These are phyloP conservation scores for Coccomyxa subellipsoidea DNA, from an alignment of 163 green algal species.

Conservation along the genomic window DNA sequence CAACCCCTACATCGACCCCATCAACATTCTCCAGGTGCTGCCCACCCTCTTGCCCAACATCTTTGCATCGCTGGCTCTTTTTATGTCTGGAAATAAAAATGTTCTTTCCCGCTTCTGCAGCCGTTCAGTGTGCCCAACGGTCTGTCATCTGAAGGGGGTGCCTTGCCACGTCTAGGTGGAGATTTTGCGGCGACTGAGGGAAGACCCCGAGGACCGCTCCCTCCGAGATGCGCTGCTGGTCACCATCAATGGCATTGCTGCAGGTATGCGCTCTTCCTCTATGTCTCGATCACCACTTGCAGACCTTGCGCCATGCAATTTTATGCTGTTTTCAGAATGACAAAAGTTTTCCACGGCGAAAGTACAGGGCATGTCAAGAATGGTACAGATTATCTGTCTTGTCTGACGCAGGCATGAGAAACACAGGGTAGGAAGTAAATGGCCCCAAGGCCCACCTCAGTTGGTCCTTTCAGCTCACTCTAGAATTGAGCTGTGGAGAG, in stretches of 20 bases:
- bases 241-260: constrained; percentile 83
- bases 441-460: no score
- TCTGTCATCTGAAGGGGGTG: background rate
- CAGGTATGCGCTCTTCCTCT: constrained; percentile 78
- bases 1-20: constrained; percentile 79
- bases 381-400: no score
- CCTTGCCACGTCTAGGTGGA: constrained; percentile 66
- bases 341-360: no score
- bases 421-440: background rate
- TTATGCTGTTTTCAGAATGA: no score
- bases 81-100: background rate
- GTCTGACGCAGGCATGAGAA: background rate
- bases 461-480: no score
- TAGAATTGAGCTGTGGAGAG: no score
- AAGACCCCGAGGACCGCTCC: constrained; percentile 48
- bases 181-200: constrained; percentile 67
- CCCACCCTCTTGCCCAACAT: background rate
- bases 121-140: no score
- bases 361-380: no score
- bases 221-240: constrained; percentile 84
- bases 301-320: background rate
- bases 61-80: background rate
- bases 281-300: no score
- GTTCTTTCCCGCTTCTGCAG: background rate
- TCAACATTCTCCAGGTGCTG: constrained; percentile 85